phyloP scores from a whole-genome alignment of 305 asterid genomes.

The Salvia sclarea region DNA sequence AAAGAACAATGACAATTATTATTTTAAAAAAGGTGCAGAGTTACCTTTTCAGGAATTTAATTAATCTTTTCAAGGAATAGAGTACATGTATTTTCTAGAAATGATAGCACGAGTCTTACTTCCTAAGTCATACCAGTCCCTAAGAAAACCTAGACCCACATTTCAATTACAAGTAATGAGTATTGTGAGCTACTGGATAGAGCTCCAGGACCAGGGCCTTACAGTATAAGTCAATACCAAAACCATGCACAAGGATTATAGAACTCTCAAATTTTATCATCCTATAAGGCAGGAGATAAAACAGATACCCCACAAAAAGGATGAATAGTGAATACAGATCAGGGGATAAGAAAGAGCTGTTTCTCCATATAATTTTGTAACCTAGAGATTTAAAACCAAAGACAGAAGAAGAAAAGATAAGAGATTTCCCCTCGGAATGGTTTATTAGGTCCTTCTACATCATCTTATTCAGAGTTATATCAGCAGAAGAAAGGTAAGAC shows the following conservation, averaged over 20 bases:
- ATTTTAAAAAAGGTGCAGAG: not conserved
- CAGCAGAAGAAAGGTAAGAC: not conserved
- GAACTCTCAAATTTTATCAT: conserved; percentile 24
- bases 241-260: not conserved
- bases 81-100: not conserved
- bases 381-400: conserved; percentile 2
- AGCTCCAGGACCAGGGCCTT: not conserved
- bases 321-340: conserved; percentile 15
- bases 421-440: not conserved
- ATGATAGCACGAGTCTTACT: not conserved
- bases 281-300: not conserved
- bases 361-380: conserved; percentile 1
- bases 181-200: not conserved
- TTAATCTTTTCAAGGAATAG: not conserved
- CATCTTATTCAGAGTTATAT: not conserved
- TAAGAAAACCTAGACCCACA: not conserved
- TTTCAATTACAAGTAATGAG: conserved; percentile 7
- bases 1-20: conserved; percentile 17
- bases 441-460: not conserved
- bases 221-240: not conserved
- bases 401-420: conserved; percentile 8
- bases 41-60: not conserved
- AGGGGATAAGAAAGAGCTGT: conserved; percentile 1
- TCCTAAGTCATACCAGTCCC: conserved; percentile 21
- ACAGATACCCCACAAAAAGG: conserved; percentile 2